phyloP scores from a whole-genome alignment of 176 grass and related monocot genomes.

The Oryza rufipogon region DNA sequence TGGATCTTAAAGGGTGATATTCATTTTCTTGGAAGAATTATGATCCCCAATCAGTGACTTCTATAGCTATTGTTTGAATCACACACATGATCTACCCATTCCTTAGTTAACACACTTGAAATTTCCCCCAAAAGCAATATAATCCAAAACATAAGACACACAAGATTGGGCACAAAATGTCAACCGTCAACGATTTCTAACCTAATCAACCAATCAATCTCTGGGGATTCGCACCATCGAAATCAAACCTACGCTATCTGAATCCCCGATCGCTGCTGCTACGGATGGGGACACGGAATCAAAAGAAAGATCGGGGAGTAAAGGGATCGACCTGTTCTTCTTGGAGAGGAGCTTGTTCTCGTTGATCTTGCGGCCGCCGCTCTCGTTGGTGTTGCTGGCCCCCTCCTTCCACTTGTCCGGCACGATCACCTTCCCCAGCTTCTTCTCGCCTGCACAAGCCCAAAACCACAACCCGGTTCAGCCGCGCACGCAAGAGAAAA shows the following conservation, averaged over 20 bases:
- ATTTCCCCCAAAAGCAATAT: background rate
- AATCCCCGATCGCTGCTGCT: too few relatives aligned
- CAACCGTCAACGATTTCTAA: background rate
- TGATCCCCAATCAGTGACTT: background rate
- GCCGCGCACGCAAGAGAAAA: background rate
- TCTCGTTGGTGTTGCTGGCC: conserved; percentile 90
- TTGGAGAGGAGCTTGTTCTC: conserved; percentile 99
- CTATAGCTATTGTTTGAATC: background rate
- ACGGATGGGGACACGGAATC: background rate
- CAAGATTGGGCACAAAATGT: background rate
- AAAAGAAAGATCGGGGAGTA: background rate
- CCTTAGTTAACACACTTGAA: background rate
- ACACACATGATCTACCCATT: background rate
- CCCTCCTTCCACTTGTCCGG: conserved; percentile 99
- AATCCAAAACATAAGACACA: background rate
- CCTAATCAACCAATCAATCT: background rate
- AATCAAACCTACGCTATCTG: too few relatives aligned
- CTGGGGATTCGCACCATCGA: too few relatives aligned
- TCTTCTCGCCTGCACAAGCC: conserved; percentile 84
- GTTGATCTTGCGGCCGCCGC: conserved; percentile 97
- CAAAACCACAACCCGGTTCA: background rate
- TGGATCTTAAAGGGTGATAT: background rate
- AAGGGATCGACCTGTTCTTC: conserved; percentile 72
- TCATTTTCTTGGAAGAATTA: background rate
- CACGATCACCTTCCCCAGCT: conserved; percentile 96